Conservation (phyloP, 139 green algal species). For the Desmodesmus armatus region DNA sequence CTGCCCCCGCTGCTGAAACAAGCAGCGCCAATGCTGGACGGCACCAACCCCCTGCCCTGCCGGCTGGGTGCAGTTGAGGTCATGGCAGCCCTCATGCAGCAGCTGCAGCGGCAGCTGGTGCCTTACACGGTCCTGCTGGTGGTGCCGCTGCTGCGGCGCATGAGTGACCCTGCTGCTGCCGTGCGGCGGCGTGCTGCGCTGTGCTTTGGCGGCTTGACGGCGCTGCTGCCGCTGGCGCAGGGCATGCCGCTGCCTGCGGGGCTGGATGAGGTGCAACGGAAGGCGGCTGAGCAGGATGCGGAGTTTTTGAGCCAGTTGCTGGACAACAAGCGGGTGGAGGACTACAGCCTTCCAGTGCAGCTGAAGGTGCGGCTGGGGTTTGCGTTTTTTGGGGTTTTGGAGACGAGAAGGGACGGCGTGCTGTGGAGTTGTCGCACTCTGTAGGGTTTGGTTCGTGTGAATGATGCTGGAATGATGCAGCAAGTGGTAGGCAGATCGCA, state of each 20-base stretch:
- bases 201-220: slow-evolving; percentile 87
- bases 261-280: slow-evolving; percentile 69
- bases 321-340: slow-evolving; percentile 81
- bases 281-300: slow-evolving; percentile 66
- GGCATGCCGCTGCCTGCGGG: slow-evolving; percentile 68
- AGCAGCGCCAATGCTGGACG: slow-evolving; percentile 62
- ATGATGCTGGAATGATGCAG: no score
- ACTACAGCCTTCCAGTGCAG: slow-evolving; percentile 76
- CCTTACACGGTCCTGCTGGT: slow-evolving; percentile 85
- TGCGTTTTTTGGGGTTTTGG: not conserved
- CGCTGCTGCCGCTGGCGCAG: slow-evolving; percentile 89
- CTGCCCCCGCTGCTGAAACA: slow-evolving; percentile 68
- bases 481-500: no score
- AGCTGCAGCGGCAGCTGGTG: slow-evolving; percentile 62
- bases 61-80: slow-evolving; percentile 60
- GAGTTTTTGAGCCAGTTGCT: slow-evolving; percentile 92
- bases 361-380: slow-evolving; percentile 32
- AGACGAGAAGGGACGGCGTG: no score
- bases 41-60: slow-evolving; percentile 13
- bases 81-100: slow-evolving; percentile 31
- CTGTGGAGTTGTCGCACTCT: no score
- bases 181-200: slow-evolving; percentile 72
- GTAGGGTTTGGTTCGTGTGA: no score
- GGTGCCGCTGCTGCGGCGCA: slow-evolving; percentile 90
- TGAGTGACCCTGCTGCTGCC: slow-evolving; percentile 78